Evolutionary conservation across 1,139 yeast species (phyloP), one percentile per base, ranked within the genome.

Genomic region (Debaryomycetaceae sp.): DNA sequence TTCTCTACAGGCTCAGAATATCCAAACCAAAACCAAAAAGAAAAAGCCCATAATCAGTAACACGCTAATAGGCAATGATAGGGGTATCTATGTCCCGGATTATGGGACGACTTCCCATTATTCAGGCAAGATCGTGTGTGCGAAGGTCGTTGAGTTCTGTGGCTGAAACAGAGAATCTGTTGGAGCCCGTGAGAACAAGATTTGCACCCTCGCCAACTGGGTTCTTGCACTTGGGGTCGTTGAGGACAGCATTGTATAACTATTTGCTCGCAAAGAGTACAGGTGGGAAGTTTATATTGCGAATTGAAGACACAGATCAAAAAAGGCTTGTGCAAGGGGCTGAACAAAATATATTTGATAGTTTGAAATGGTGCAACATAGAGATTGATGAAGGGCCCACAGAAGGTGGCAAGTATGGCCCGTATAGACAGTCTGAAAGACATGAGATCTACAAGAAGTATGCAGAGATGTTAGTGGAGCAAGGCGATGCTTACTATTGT

Each of bases 191-290:
- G 0, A 64, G 96, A 47, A 88, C 98, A 1, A 67, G 99, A 49
- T 92, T 92, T 64, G 99, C 99, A 0, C 98, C 99, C 1, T 91
- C 98, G 2, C 99, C 99, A 1, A 92, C 99, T 0, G 99, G 99
- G 0, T 78, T 78, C 47, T 70, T 94, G 30, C 99, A 92, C 58
- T 61, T 94, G 42, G 99, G 99, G 0, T 89, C 98, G 0, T 61
- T 94, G 37, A 67, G 99, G 56, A 92, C 99, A 0, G 98, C 98
- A 0, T 61, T 92, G 22, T 94, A 88, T 64, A 94, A 92, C 59
- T 92, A 83, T 54, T 61, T 92, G 24, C 65, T 87, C 18, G 98
- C 98, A 0, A 79, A 72, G 50, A 75, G 78, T 42, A 87, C 96
- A 0, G 79, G 80, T 0, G 98, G 98, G 0, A 77, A 79, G 50